Percentiles rank a stretch among this genome's conserved stretches.
These are phyloP conservation scores for Cutaneotrichosporon dermatis DNA, from an alignment of 1,284 basidiomycete genomes.

Conservation along the genomic window DNA sequence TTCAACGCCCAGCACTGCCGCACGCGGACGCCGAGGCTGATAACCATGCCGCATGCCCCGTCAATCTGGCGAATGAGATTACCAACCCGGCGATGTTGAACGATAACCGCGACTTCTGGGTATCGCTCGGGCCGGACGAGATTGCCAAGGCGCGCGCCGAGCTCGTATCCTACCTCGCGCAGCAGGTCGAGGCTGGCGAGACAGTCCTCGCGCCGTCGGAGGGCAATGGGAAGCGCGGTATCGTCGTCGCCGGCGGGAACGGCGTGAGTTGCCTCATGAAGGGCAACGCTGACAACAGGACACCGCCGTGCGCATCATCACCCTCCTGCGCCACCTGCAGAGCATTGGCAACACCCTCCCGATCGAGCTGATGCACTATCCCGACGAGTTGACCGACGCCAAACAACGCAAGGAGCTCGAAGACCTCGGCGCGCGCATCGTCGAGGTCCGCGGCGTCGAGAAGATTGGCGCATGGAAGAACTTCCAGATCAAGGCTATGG, in stretches of 20 bases:
- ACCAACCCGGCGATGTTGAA: constrained; percentile 48
- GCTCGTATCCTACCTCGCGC: constrained; percentile 42
- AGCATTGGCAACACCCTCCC: constrained; percentile 43
- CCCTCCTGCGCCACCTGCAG: constrained; percentile 44
- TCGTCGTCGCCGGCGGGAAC: constrained; percentile 4
- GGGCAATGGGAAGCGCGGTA: background rate
- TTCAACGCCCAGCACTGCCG: constrained; percentile 30
- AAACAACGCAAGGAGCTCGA: constrained; percentile 37
- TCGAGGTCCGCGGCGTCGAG: constrained; percentile 13
- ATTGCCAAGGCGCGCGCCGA: constrained; percentile 37
- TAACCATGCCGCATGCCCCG: constrained; percentile 36
- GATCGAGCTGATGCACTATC: constrained; percentile 51
- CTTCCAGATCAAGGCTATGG: constrained; percentile 50
- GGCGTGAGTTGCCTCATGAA: constrained; percentile 11
- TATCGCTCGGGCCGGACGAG: constrained; percentile 25
- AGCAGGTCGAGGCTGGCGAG: constrained; percentile 31
- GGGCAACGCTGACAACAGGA: constrained; percentile 25
- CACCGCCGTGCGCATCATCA: constrained; percentile 46
- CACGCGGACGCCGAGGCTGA: constrained; percentile 17
- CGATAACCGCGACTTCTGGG: constrained; percentile 45
- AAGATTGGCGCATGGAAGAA: constrained; percentile 24
- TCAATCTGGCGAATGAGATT: constrained; percentile 31
- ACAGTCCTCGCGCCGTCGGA: constrained; percentile 19
- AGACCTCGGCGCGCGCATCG: constrained; percentile 41
- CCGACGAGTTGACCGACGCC: constrained; percentile 43